Percentiles rank a stretch among this genome's conserved stretches.
phyloP scores from a whole-genome alignment of 2,329 filamentous ascomycete species.

The Verticillium longisporum region DNA sequence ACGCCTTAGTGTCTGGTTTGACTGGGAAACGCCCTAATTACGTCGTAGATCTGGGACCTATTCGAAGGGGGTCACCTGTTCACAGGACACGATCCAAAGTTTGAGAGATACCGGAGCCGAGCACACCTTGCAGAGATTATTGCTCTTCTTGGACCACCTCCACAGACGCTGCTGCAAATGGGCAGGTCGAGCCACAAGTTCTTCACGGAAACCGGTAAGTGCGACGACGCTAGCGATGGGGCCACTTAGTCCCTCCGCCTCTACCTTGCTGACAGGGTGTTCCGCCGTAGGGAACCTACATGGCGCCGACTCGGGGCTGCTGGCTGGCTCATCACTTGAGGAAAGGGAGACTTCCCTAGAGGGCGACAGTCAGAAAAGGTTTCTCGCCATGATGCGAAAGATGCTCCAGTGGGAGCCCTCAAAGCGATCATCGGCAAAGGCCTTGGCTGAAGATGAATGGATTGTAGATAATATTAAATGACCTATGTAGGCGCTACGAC shows the following conservation, averaged over 20 bases:
- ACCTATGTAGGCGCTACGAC: background rate
- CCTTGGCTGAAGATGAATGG: conserved; percentile 22
- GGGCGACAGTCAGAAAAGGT: conserved; percentile 19
- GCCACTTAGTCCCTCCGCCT: background rate
- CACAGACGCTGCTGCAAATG: conserved; percentile 22
- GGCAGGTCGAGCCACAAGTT: conserved; percentile 26
- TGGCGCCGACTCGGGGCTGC: conserved; percentile 12
- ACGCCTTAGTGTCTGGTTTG: background rate
- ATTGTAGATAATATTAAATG: conserved; percentile 7
- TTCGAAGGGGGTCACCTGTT: conserved; percentile 40
- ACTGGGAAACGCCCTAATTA: background rate
- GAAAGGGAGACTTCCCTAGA: conserved; percentile 27
- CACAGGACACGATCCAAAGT: conserved; percentile 27
- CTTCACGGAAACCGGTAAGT: conserved; percentile 27
- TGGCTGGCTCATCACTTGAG: conserved; percentile 20
- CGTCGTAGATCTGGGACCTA: conserved; percentile 37
- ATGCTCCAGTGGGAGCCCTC: conserved; percentile 29
- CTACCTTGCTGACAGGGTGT: background rate
- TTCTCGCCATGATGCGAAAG: conserved; percentile 26
- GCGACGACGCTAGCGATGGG: background rate
- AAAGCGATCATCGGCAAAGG: conserved; percentile 20
- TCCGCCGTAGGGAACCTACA: conserved; percentile 19
- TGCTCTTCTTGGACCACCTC: conserved; percentile 34
- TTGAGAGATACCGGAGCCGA: conserved; percentile 29
- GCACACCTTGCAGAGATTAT: conserved; percentile 43